Evolutionary conservation across 805 yeast species (phyloP).

Genomic region (Candida pini): DNA sequence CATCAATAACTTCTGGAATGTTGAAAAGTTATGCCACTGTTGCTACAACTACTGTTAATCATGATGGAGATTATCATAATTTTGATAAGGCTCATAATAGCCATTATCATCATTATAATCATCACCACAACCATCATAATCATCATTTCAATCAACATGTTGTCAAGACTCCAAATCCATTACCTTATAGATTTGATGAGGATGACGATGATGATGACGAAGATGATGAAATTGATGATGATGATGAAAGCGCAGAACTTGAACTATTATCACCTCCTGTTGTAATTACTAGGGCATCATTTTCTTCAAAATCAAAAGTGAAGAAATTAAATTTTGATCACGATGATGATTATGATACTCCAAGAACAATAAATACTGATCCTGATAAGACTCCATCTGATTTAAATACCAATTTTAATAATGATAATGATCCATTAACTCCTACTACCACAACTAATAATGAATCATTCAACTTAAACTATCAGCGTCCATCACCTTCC

Average conservation of each 20-base stretch:
- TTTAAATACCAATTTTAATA: neutral
- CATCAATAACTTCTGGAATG: constrained; percentile 5
- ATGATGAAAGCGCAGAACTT: too few species aligned
- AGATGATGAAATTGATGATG: constrained; percentile 5
- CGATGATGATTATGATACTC: too few species aligned
- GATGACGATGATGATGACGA: constrained; percentile 6
- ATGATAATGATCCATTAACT: neutral
- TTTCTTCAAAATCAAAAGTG: too few species aligned
- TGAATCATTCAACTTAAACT: too few species aligned
- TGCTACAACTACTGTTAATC: constrained; percentile 6
- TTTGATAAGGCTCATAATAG: too few species aligned
- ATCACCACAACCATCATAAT: neutral
- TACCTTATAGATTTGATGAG: constrained; percentile 8
- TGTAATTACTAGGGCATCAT: too few species aligned
- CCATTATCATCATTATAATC: neutral
- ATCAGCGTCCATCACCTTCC: constrained; percentile 7
- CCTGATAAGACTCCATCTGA: constrained; percentile 11
- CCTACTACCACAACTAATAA: neutral
- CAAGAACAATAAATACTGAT: too few species aligned
- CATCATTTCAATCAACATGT: constrained; percentile 1
- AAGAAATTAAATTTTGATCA: too few species aligned
- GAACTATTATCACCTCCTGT: too few species aligned
- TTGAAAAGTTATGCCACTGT: constrained; percentile 8
- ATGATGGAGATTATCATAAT: constrained; percentile 2
- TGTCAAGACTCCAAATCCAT: constrained; percentile 16